Base-by-base conservation (phyloP, 352 stramenopile genomes). In the Thalassiosira mediterranea region DNA sequence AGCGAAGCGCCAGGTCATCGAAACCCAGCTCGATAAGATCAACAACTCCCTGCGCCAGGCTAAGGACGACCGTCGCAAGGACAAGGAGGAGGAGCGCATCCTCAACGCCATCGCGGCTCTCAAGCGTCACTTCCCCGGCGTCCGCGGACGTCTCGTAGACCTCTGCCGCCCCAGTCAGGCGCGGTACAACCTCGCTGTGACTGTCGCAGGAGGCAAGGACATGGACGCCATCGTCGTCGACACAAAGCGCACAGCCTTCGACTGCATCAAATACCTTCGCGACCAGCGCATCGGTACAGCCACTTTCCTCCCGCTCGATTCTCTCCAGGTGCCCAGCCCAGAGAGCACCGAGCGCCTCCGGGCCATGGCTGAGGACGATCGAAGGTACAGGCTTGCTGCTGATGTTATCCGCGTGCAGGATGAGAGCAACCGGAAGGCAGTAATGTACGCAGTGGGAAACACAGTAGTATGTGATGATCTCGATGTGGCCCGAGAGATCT, bases 181-280 rank as follows among this genome's bases (percentile, higher is more conserved):
- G 32, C 95, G 97, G 65, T 99, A 98, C 88, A 97, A 98, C 80
- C 93, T 98, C 78, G 97, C 96, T 21, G 95, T 99, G 19, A 98
- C 95, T 0, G 95, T 98, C 0, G 97, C 96, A 26, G 96, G 94
- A n/a, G 97, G 97, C 47, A 98, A 98, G 59, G 94, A 98, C 84
- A 98, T 98, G 95, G 96, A 99, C 71, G 90, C 93, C 17, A 93
- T 97, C 59, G 94, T 97, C 21, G 94, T 97, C 4, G 92, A 96
- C 70, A 95, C 89, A 0, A 89, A 92, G 54, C 44, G 77, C 40
- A 95, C 84, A 23, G 93, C 73, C 13, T 83, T 94, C 29, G 88
- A 96, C 54, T 97, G 94, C 76, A 95, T 97, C 49, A 76, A 92
- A 49, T 98, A 99, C 70, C 86, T 99, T 52, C 95, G 96, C 4